phyloP scores from a whole-genome alignment of 2,329 filamentous ascomycete genomes.

The Stagonosporopsis chrysanthemi region DNA sequence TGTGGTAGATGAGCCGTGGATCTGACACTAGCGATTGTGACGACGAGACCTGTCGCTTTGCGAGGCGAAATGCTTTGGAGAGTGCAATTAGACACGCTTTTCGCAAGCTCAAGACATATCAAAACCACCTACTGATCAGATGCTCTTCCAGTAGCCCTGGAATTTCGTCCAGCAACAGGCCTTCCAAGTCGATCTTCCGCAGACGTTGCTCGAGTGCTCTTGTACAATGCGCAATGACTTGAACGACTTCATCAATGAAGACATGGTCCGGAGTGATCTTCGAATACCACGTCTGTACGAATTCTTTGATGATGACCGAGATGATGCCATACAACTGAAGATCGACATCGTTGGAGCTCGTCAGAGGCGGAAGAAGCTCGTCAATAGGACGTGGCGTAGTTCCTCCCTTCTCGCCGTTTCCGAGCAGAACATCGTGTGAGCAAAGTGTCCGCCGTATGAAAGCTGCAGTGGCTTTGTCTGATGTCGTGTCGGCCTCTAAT shows the following conservation, averaged over 20 bases:
- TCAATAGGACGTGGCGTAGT: slow-evolving; percentile 74
- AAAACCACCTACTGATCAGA: slow-evolving; percentile 69
- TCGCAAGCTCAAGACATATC: slow-evolving; percentile 24
- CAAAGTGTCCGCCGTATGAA: slow-evolving; percentile 87
- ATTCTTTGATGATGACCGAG: slow-evolving; percentile 87
- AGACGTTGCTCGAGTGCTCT: slow-evolving; percentile 86
- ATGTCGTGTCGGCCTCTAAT: slow-evolving; percentile 57
- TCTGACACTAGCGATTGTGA: slow-evolving; percentile 68
- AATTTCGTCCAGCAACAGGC: slow-evolving; percentile 84
- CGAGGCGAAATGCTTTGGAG: slow-evolving; percentile 72
- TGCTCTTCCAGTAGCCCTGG: slow-evolving; percentile 83
- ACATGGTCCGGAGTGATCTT: slow-evolving; percentile 90
- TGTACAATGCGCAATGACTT: slow-evolving; percentile 91
- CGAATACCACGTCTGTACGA: slow-evolving; percentile 90
- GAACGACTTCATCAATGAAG: slow-evolving; percentile 87
- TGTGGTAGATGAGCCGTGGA: slow-evolving; percentile 78
- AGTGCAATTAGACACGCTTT: slow-evolving; percentile 35
- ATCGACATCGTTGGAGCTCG: slow-evolving; percentile 93
- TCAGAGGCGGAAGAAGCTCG: slow-evolving; percentile 86
- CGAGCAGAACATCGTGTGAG: slow-evolving; percentile 64
- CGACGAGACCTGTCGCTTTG: slow-evolving; percentile 64
- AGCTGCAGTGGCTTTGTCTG: slow-evolving; percentile 78
- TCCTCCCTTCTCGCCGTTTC: slow-evolving; percentile 59
- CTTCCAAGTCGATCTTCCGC: slow-evolving; percentile 81
- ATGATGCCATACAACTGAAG: slow-evolving; percentile 92